Base-by-base conservation (phyloP, 805 yeast species). In the Danielia reshetovae region DNA sequence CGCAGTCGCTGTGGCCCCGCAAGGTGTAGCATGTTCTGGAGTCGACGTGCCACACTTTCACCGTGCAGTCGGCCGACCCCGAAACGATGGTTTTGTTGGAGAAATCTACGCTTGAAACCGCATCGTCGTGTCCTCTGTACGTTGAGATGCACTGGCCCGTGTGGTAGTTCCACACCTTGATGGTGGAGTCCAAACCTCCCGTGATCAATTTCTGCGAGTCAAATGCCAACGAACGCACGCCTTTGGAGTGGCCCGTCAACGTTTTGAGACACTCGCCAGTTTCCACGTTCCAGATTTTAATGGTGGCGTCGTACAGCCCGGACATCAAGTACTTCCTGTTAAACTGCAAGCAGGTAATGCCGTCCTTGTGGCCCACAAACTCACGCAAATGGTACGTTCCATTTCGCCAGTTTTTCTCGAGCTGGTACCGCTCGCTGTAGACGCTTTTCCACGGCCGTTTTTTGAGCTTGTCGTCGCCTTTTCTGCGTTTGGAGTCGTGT, bases 11-110 rank as follows among this genome's bases (percentile, higher is more conserved):
- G 57, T 93, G 98, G 5, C 98, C 98, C 27, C 96, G 71, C 39
- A 93, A 68, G 0, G 97, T 88, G 59, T 83, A 86, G 54, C 97
- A 93, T 1, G 95, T 85, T 61, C 96, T 72, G 5, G 88, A 78
- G 55, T 85, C 95, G 29, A 93, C 95, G 57, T 93, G 94, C 98
- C 98, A 93, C 10, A 93, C 89, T 58, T 88, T 87, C 35, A 93
- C 83, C 0, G 95, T 87, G 43, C 77, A 74, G 62, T 93, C 98
- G 0, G 96, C 95, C 23, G 94, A 81, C 0, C 97, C 98, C 7
- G 93, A 81, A 1, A 88, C 97, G 52, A 93, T 88, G 19, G 86
- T 70, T 51, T 85, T 86, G 43, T 76, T 73, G 43, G 70, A 70
- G 46, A 87, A 85, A 58, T 90, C 97, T 34, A 93, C 87, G 45